A percentile compares a stretch with the other conserved stretches of the same genome.
Evolutionary conservation across 2,329 filamentous ascomycete genomes (phyloP).

Genomic region (Sarocladium strictum): DNA sequence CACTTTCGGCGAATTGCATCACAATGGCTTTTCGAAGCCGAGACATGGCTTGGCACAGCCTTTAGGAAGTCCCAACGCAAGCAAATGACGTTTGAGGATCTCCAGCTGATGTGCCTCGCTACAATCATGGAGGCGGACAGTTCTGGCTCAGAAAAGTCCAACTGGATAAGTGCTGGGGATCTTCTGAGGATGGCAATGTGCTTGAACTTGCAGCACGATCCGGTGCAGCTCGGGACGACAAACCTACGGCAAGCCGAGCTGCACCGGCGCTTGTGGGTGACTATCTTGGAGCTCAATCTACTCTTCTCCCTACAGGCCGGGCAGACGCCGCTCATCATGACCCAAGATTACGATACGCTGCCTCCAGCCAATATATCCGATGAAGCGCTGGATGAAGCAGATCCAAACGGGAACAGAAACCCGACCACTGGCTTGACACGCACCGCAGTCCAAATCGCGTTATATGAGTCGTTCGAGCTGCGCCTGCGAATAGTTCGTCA

Average conservation of each 20-base stretch:
- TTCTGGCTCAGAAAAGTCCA: slow-evolving; percentile 16
- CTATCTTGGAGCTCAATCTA: slow-evolving; percentile 13
- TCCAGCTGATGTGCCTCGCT: slow-evolving; percentile 25
- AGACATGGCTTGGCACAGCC: slow-evolving; percentile 15
- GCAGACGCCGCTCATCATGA: not conserved
- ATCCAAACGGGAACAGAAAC: not conserved
- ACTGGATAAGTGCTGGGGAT: slow-evolving; percentile 24
- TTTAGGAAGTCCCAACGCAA: slow-evolving; percentile 14
- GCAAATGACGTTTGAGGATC: slow-evolving; percentile 20
- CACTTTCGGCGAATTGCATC: slow-evolving; percentile 6
- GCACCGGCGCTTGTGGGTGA: slow-evolving; percentile 26
- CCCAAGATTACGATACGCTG: slow-evolving; percentile 6
- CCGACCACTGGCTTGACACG: not conserved
- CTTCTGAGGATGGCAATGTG: slow-evolving; percentile 24
- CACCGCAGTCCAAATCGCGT: not conserved
- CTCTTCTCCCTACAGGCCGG: slow-evolving; percentile 8
- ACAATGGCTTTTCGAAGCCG: slow-evolving; percentile 19
- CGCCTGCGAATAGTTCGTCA: not conserved
- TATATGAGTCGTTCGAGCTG: slow-evolving; percentile 1
- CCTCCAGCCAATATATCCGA: not conserved
- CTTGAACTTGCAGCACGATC: slow-evolving; percentile 28
- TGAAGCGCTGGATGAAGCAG: not conserved
- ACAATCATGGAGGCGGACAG: slow-evolving; percentile 18
- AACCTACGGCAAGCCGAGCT: slow-evolving; percentile 21
- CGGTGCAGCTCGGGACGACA: slow-evolving; percentile 20